phyloP scores from a whole-genome alignment of 805 yeast genomes.

The Gaillardinia entomophila region DNA sequence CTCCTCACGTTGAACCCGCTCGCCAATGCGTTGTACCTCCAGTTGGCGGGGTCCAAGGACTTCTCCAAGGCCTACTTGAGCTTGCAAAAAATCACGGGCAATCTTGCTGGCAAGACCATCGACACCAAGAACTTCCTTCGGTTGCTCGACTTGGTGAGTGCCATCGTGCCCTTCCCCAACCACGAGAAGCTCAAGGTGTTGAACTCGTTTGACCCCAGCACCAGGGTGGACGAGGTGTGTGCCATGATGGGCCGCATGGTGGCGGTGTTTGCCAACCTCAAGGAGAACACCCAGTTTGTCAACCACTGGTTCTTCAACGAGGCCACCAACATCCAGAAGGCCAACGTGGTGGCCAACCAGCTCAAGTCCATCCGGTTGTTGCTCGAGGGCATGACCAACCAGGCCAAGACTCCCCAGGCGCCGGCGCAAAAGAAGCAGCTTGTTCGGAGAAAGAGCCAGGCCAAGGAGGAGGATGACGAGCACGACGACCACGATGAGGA shows the following conservation, averaged over 20 bases:
- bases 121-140: conserved; percentile 21
- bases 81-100: conserved; percentile 29
- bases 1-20: conserved; percentile 53
- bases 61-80: conserved; percentile 40
- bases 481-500: conserved; percentile 26
- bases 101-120: conserved; percentile 12
- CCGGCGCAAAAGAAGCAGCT: conserved; percentile 2
- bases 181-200: conserved; percentile 38
- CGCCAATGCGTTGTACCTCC: conserved; percentile 52
- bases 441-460: conserved; percentile 6
- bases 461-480: conserved; percentile 6
- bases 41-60: conserved; percentile 44
- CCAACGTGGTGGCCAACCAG: conserved; percentile 51
- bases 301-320: conserved; percentile 44
- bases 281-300: conserved; percentile 25
- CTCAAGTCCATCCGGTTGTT: conserved; percentile 45
- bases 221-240: conserved; percentile 28
- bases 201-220: conserved; percentile 19
- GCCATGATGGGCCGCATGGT: conserved; percentile 28
- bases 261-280: conserved; percentile 30
- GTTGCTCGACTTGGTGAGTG: conserved; percentile 42
- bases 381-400: conserved; percentile 41
- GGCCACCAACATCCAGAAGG: conserved; percentile 47
- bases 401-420: conserved; percentile 3
- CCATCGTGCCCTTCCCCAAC: conserved; percentile 46